phyloP scores from a whole-genome alignment of 495 filamentous ascomycete species.

The Podospora fimiseda region DNA sequence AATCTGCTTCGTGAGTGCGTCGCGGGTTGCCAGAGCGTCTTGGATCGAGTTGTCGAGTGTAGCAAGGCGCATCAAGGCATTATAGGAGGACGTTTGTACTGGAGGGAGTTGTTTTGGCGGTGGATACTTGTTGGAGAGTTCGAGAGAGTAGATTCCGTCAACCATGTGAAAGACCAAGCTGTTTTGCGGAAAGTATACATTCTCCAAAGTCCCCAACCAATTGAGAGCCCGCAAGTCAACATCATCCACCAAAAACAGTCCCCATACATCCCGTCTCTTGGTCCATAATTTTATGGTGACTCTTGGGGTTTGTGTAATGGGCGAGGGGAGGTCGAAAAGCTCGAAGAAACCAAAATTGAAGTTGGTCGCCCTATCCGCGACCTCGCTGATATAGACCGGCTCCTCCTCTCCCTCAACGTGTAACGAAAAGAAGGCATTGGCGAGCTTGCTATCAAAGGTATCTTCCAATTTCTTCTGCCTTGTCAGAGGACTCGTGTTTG shows the following conservation, averaged over 20 bases:
- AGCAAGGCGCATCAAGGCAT: constrained; percentile 79
- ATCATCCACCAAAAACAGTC: constrained; percentile 63
- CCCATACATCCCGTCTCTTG: constrained; percentile 55
- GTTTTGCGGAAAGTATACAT: constrained; percentile 75
- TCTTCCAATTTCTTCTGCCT: constrained; percentile 74
- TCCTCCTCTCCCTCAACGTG: constrained; percentile 60
- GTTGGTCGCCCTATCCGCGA: constrained; percentile 72
- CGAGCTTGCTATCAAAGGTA: constrained; percentile 62
- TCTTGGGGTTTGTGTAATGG: constrained; percentile 55
- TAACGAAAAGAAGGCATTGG: constrained; percentile 85
- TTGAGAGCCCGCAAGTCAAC: constrained; percentile 65
- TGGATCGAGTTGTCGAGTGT: constrained; percentile 90
- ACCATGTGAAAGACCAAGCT: constrained; percentile 79
- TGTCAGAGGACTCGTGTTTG: constrained; percentile 55
- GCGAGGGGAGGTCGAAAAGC: constrained; percentile 58
- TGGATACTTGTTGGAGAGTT: constrained; percentile 40
- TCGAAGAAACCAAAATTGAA: constrained; percentile 87
- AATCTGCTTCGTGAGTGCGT: constrained; percentile 70
- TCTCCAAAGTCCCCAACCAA: constrained; percentile 75
- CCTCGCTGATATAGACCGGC: constrained; percentile 87
- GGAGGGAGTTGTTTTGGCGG: constrained; percentile 39
- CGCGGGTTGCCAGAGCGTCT: constrained; percentile 75
- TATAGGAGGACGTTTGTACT: constrained; percentile 71
- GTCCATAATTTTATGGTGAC: constrained; percentile 74
- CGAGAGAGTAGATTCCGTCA: constrained; percentile 79